Percentiles rank a stretch among this genome's conserved stretches.
These are phyloP conservation scores for Meyerozyma sp. DNA, from an alignment of 1,139 yeast species.

Conservation along the genomic window DNA sequence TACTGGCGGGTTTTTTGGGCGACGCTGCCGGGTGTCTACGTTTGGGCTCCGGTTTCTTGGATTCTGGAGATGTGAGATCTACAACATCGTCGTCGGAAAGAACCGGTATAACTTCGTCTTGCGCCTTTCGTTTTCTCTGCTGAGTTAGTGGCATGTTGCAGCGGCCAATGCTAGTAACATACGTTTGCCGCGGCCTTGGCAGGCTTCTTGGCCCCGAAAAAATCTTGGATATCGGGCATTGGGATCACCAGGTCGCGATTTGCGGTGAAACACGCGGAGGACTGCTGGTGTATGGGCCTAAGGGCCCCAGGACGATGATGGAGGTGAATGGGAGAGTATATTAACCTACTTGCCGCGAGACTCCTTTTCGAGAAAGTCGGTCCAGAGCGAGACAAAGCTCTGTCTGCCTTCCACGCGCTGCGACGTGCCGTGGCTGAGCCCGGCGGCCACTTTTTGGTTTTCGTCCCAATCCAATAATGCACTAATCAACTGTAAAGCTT, in stretches of 20 bases:
- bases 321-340: background rate
- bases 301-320: background rate
- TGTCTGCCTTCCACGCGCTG: conserved; percentile 37
- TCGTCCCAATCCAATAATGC: conserved; percentile 88
- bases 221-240: conserved; percentile 1
- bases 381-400: conserved; percentile 83
- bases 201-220: background rate
- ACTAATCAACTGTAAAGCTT: conserved; percentile 78
- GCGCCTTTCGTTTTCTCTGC: background rate
- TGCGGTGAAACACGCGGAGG: background rate
- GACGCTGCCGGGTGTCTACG: background rate
- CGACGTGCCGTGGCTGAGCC: conserved; percentile 48
- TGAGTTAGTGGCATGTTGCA: background rate
- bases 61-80: background rate
- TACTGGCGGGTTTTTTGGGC: background rate
- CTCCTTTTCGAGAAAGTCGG: conserved; percentile 83
- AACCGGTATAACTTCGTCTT: background rate
- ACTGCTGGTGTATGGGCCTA: background rate
- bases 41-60: background rate
- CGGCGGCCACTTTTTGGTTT: conserved; percentile 75
- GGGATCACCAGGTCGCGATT: background rate
- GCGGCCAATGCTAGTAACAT: background rate
- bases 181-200: background rate
- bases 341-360: conserved; percentile 25
- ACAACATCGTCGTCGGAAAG: background rate